Evolutionary conservation across 305 asterid genomes (phyloP).

Genomic region (Fraxinus latifolia): DNA sequence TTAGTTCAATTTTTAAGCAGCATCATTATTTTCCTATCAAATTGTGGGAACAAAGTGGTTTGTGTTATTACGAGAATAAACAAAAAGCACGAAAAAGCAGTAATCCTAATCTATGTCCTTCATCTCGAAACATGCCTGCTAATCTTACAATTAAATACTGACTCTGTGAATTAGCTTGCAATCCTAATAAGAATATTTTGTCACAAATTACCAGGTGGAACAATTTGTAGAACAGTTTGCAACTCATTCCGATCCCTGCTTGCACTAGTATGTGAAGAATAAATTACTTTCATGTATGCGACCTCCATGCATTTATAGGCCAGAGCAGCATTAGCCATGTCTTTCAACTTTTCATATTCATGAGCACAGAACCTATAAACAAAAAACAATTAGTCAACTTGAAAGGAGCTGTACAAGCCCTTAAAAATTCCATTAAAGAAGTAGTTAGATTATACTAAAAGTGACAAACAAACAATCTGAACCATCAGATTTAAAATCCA

Average conservation of each 20-base stretch:
- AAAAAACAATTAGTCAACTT: constrained; percentile 25
- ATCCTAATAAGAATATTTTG: constrained; percentile 16
- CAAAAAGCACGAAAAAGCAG: not conserved
- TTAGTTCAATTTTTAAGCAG: not conserved
- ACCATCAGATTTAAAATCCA: constrained; percentile 4
- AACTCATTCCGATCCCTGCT: constrained; percentile 65
- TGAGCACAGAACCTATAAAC: constrained; percentile 74
- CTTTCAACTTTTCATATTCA: constrained; percentile 84
- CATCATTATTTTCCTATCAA: not conserved
- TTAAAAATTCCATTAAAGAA: constrained; percentile 15
- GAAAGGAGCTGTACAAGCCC: constrained; percentile 25
- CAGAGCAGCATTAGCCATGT: constrained; percentile 90
- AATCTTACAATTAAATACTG: not conserved
- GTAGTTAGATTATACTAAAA: not conserved
- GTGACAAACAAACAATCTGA: not conserved
- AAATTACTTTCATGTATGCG: constrained; percentile 83
- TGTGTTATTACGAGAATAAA: not conserved
- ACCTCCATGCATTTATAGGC: constrained; percentile 95
- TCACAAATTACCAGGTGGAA: constrained; percentile 62
- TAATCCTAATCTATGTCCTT: constrained; percentile 2
- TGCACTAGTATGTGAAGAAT: constrained; percentile 61
- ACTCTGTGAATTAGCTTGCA: not conserved
- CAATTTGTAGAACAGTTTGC: constrained; percentile 64
- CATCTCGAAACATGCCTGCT: constrained; percentile 3
- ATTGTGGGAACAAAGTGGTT: constrained; percentile 6